These are phyloP conservation scores for Verticillium dahliae DNA, from an alignment of 2,329 filamentous ascomycete genomes.

Conservation along the genomic window DNA sequence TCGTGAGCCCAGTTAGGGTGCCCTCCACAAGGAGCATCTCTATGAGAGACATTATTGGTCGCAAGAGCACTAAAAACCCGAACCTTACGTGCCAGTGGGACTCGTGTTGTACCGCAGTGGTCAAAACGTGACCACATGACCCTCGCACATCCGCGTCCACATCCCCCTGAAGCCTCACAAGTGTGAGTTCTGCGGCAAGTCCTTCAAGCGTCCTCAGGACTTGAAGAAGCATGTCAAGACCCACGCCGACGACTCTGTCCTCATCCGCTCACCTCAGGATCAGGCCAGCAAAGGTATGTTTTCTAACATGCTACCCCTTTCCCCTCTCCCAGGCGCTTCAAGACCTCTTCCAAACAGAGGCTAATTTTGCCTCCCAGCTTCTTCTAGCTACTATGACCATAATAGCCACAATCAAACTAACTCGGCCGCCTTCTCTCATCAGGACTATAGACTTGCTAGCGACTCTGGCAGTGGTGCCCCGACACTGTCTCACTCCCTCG, in stretches of 20 bases:
- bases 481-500: slow-evolving; percentile 20
- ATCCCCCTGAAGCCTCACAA: slow-evolving; percentile 99
- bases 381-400: slow-evolving; percentile 58
- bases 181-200: slow-evolving; percentile 97
- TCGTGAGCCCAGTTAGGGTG: not conserved
- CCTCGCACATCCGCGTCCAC: slow-evolving; percentile 95
- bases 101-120: slow-evolving; percentile 88
- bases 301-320: slow-evolving; percentile 9
- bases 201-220: slow-evolving; percentile 98
- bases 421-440: slow-evolving; percentile 48
- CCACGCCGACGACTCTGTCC: slow-evolving; percentile 88
- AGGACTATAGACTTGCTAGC: slow-evolving; percentile 41
- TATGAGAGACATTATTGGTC: slow-evolving; percentile 95
- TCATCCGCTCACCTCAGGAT: slow-evolving; percentile 47
- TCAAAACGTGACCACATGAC: slow-evolving; percentile 99
- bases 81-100: slow-evolving; percentile 98
- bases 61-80: slow-evolving; percentile 98
- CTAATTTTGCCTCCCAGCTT: slow-evolving; percentile 37
- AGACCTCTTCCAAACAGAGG: slow-evolving; percentile 21
- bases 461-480: slow-evolving; percentile 46
- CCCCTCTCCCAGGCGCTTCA: slow-evolving; percentile 9
- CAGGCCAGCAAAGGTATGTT: slow-evolving; percentile 47
- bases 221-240: slow-evolving; percentile 99
- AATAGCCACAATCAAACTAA: slow-evolving; percentile 56
- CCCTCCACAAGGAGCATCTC: slow-evolving; percentile 66